Conservation (phyloP, 23 red algal genomes). For the Chondrus crispus region DNA sequence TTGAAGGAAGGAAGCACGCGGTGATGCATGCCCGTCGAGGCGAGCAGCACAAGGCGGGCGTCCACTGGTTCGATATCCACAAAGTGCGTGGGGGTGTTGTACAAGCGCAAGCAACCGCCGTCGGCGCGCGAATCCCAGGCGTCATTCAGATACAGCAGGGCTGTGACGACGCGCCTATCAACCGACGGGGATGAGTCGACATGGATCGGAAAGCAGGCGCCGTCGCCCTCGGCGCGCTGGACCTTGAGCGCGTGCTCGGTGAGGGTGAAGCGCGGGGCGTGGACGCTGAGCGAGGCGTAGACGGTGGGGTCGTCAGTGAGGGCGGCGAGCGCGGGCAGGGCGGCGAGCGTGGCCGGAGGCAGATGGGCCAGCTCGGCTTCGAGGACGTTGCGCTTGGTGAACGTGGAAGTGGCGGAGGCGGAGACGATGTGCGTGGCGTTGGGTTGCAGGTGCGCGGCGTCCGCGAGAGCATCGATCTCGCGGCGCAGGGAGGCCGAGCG, state of each 20-base stretch:
- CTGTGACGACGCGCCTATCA: slow-evolving; percentile 32
- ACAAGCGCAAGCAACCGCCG: slow-evolving; percentile 11
- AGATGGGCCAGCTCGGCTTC: neutral
- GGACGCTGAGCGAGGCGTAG: neutral
- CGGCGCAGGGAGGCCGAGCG: neutral
- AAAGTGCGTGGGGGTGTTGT: neutral
- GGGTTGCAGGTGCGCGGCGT: neutral
- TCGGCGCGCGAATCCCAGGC: neutral
- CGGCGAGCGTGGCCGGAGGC: neutral
- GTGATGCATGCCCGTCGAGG: slow-evolving; percentile 22
- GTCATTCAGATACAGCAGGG: slow-evolving; percentile 31
- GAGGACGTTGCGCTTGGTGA: neutral
- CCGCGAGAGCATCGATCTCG: neutral
- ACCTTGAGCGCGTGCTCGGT: slow-evolving; percentile 28
- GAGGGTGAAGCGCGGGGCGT: slow-evolving; percentile 4
- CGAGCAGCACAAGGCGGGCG: slow-evolving; percentile 23
- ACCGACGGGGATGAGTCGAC: slow-evolving; percentile 9
- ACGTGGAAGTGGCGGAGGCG: neutral
- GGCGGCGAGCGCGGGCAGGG: neutral
- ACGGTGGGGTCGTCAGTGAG: neutral
- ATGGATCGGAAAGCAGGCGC: slow-evolving; percentile 41
- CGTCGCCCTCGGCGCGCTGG: neutral
- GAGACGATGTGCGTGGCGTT: neutral
- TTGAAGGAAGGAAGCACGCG: slow-evolving; percentile 8
- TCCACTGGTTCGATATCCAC: neutral